Evolutionary conservation across 2,329 filamentous ascomycete genomes (phyloP).

Genomic region (Arthrobotrys sphaeroides): DNA sequence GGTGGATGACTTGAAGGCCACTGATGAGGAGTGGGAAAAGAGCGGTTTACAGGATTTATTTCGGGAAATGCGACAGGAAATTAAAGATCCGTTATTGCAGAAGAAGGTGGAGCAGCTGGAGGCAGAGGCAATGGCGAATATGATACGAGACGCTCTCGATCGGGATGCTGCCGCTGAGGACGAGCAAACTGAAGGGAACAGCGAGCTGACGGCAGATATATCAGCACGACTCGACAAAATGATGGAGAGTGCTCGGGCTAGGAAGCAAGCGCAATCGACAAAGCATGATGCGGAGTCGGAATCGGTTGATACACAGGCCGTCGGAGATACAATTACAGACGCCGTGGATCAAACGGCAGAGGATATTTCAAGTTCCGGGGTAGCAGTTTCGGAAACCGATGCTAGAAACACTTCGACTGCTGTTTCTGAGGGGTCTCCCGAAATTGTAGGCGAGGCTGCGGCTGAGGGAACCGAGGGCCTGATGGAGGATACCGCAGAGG

Average conservation of each 20-base stretch:
- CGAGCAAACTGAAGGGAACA: background rate
- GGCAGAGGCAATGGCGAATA: background rate
- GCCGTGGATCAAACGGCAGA: background rate
- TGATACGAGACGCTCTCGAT: background rate
- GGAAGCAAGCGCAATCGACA: too few species aligned
- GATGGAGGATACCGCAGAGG: background rate
- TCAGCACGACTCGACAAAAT: background rate
- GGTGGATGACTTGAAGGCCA: background rate
- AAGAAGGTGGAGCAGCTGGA: conserved; percentile 4
- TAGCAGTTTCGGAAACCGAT: background rate
- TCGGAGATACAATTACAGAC: background rate
- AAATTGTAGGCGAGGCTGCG: background rate
- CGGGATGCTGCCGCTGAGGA: background rate
- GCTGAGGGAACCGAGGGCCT: background rate
- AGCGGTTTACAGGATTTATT: background rate
- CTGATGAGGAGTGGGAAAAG: background rate
- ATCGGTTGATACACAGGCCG: background rate
- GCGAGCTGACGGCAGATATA: background rate
- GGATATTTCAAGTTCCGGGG: background rate
- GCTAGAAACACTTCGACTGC: background rate
- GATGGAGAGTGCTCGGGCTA: background rate
- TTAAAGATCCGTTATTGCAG: background rate
- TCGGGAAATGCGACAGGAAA: background rate
- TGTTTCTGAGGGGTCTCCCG: background rate
- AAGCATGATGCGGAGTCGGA: background rate